Percentiles rank a stretch among this genome's conserved stretches.
Evolutionary conservation across 2,329 filamentous ascomycete species (phyloP).

Genomic region (Ambrosiella cleistominuta): DNA sequence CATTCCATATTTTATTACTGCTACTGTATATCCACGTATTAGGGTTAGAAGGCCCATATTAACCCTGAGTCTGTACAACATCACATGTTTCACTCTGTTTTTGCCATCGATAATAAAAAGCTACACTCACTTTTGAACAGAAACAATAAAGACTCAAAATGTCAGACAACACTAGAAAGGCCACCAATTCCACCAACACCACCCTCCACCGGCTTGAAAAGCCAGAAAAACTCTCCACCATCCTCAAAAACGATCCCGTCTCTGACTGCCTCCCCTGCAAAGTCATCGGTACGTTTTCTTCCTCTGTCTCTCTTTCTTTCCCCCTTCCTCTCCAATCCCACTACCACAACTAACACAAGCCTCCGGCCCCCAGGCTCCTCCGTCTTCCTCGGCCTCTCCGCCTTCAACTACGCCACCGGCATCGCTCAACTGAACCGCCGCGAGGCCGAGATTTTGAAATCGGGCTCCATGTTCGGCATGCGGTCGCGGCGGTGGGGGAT

Average conservation of each 20-base stretch:
- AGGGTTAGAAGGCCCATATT: too few species aligned
- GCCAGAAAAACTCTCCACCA: slow-evolving; percentile 42
- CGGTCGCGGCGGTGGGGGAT: slow-evolving; percentile 51
- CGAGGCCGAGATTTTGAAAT: slow-evolving; percentile 46
- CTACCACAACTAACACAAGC: slow-evolving; percentile 3
- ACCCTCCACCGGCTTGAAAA: neutral
- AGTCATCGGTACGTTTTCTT: slow-evolving; percentile 40
- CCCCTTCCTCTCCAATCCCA: neutral
- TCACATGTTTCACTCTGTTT: too few species aligned
- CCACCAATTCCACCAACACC: neutral
- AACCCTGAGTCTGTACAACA: too few species aligned
- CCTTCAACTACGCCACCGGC: slow-evolving; percentile 62
- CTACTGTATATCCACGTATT: too few species aligned
- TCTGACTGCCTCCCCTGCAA: slow-evolving; percentile 57
- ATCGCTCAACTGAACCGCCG: slow-evolving; percentile 53
- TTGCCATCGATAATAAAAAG: too few species aligned
- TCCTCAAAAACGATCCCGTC: slow-evolving; percentile 35
- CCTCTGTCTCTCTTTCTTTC: slow-evolving; percentile 12
- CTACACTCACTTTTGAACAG: too few species aligned
- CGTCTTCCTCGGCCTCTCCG: slow-evolving; percentile 51
- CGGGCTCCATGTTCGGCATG: slow-evolving; percentile 56
- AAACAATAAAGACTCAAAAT: too few species aligned
- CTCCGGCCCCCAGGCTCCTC: slow-evolving; percentile 45
- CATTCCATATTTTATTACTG: too few species aligned
- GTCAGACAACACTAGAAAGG: too few species aligned